Evolutionary conservation across 768 basidiomycete genomes (phyloP).

Genomic region (Boletus tylopilopsis): DNA sequence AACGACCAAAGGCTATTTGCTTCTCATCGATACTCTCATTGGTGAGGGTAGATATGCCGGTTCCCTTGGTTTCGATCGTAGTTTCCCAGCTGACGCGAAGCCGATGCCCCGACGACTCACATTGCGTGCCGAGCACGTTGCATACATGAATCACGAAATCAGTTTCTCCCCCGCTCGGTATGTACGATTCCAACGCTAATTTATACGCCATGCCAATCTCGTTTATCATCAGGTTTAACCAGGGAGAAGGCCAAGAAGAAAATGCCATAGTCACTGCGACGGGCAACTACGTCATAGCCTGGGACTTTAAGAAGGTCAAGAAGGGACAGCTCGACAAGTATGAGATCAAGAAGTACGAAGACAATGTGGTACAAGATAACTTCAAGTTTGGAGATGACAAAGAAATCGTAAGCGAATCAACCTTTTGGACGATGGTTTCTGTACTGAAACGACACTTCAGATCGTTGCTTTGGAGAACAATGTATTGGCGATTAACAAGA

Average conservation of each 20-base stretch:
- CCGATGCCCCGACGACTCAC: slow-evolving; percentile 87
- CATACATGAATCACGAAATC: slow-evolving; percentile 87
- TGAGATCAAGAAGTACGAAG: slow-evolving; percentile 95
- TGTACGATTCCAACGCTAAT: slow-evolving; percentile 7
- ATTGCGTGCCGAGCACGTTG: slow-evolving; percentile 86
- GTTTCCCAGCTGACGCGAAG: slow-evolving; percentile 93
- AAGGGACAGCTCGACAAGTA: slow-evolving; percentile 88
- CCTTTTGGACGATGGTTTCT: not conserved
- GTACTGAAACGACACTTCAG: slow-evolving; percentile 38
- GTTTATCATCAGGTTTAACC: slow-evolving; percentile 71
- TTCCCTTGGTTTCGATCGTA: slow-evolving; percentile 84
- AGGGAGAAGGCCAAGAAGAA: slow-evolving; percentile 82
- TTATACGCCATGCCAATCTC: not conserved
- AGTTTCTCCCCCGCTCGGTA: slow-evolving; percentile 93
- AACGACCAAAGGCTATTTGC: slow-evolving; percentile 89
- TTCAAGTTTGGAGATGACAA: slow-evolving; percentile 98
- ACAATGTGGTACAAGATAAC: slow-evolving; percentile 92
- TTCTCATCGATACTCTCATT: slow-evolving; percentile 93
- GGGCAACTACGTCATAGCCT: slow-evolving; percentile 88
- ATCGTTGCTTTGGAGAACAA: slow-evolving; percentile 95
- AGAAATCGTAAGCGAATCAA: slow-evolving; percentile 69
- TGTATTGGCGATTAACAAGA: slow-evolving; percentile 93
- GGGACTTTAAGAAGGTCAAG: slow-evolving; percentile 97
- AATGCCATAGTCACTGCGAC: slow-evolving; percentile 95
- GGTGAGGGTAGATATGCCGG: slow-evolving; percentile 86